Percentiles rank a stretch among this genome's conserved stretches.
Evolutionary conservation across 1,284 basidiomycete genomes (phyloP).

Genomic region (Moesziomyces parantarcticus): DNA sequence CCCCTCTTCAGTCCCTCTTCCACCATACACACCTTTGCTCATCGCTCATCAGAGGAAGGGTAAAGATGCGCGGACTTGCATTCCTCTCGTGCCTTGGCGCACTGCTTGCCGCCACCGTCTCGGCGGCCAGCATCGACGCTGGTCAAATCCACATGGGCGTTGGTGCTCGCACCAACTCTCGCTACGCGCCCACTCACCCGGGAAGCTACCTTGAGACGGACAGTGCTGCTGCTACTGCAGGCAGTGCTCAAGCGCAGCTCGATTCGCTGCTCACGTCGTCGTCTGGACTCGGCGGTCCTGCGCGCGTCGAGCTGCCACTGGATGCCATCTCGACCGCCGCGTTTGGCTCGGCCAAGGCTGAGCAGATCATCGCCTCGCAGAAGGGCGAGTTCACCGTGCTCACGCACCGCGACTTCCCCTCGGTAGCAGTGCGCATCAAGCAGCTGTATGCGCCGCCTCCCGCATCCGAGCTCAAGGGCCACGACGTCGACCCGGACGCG

Average conservation of each 20-base stretch:
- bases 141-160: slow-evolving; percentile 34
- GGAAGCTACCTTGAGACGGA: slow-evolving; percentile 21
- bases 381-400: slow-evolving; percentile 48
- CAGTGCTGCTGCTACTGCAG: background rate
- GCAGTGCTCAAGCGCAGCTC: slow-evolving; percentile 22
- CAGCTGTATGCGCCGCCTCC: slow-evolving; percentile 38
- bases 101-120: slow-evolving; percentile 20
- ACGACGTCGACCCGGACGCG: slow-evolving; percentile 51
- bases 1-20: background rate
- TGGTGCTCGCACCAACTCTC: slow-evolving; percentile 26
- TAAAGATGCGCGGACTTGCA: slow-evolving; percentile 29
- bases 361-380: slow-evolving; percentile 46
- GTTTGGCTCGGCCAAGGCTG: slow-evolving; percentile 27
- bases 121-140: slow-evolving; percentile 28
- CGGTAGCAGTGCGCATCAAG: slow-evolving; percentile 57
- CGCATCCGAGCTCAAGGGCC: slow-evolving; percentile 23
- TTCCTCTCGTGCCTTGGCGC: slow-evolving; percentile 42
- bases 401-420: slow-evolving; percentile 56
- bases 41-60: background rate
- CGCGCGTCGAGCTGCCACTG: slow-evolving; percentile 46
- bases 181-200: slow-evolving; percentile 13
- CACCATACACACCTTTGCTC: background rate
- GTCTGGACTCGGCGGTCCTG: slow-evolving; percentile 30
- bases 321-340: slow-evolving; percentile 42
- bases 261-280: slow-evolving; percentile 13